Base-by-base conservation (phyloP, 2,329 filamentous ascomycete genomes). In the Cordyceps militaris region DNA sequence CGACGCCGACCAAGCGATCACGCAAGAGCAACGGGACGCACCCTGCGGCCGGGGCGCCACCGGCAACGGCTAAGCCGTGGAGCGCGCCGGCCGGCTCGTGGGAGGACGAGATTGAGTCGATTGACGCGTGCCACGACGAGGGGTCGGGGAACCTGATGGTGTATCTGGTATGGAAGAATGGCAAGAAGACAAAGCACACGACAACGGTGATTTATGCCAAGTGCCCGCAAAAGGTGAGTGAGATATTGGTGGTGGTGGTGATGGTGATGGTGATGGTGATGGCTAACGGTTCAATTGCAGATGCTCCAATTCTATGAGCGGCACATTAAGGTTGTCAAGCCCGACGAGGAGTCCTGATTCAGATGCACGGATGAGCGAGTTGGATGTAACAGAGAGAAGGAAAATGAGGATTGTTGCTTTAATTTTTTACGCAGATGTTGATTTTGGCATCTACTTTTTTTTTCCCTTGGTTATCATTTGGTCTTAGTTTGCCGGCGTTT, bases 131-230 rank as follows among this genome's bases (percentile, higher is more conserved):
- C 58, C 82, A 90, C 64, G 85, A 90, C 63, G 79, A 81, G 51
- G 75, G 80, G 26, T 75, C 74, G 4, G 80, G 79, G 19, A 79
- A 78, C 59, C 75, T 89, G 14, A 78, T 84, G 32, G 87, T 88
- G 1, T 90, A 86, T 63, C 72, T 92, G 32, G 82, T 83, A 13
- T 93, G 89, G 89, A 86, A 84, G 64, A 84, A 87, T 60, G 84
- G 84, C 9, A 76, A 82, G 49, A 91, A 90, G 74, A 89, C 87
- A 1, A 85, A 88, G 66, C 89, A 93, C 65, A 79, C 83, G 10
- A 83, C 89, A 16, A 70, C 77, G 21, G 78, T 85, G 14, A 79
- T 91, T 8, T 89, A 92, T 65, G 80, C 84, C 65, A 86, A 90
- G 64, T 91, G 88, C 63, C 89, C 89, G 0, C 89, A 93, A 67